A percentile compares a stretch with the other conserved stretches of the same genome.
Evolutionary conservation across 306 rosid genomes (phyloP).

Genomic region (Elaeagnus macrophylla): DNA sequence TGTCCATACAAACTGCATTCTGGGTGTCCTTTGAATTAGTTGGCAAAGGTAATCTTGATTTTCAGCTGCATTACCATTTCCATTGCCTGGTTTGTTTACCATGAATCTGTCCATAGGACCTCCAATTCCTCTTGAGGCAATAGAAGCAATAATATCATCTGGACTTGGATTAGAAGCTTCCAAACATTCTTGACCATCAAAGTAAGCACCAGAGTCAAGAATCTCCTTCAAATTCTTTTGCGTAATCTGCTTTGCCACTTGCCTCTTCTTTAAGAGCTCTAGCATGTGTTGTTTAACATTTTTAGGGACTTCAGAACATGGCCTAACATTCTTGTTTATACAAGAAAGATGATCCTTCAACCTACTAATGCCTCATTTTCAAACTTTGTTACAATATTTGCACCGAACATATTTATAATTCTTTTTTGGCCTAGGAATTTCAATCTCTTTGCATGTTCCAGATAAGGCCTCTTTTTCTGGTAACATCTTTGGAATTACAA

Average conservation of each 20-base stretch:
- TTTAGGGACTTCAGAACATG: background rate
- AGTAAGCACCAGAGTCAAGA: background rate
- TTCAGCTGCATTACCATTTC: too few species aligned
- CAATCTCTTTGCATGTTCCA: too few species aligned
- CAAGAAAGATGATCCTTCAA: background rate
- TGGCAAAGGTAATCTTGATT: background rate
- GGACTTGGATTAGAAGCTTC: background rate
- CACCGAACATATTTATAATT: background rate
- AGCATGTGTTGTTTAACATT: background rate
- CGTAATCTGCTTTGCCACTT: too few species aligned
- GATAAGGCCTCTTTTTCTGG: background rate
- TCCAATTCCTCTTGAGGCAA: background rate
- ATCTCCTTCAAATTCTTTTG: background rate
- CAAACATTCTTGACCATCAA: background rate
- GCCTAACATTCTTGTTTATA: background rate
- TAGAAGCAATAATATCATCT: background rate
- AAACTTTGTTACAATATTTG: background rate
- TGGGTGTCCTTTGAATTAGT: background rate
- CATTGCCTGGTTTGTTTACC: too few species aligned
- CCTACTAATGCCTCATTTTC: background rate
- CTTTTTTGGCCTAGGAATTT: background rate
- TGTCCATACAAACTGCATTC: background rate
- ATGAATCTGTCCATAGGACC: background rate
- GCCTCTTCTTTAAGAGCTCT: background rate
- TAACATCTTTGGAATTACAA: too few species aligned